Base-by-base conservation (phyloP, 805 yeast species). In the Yamadazyma sp. region DNA sequence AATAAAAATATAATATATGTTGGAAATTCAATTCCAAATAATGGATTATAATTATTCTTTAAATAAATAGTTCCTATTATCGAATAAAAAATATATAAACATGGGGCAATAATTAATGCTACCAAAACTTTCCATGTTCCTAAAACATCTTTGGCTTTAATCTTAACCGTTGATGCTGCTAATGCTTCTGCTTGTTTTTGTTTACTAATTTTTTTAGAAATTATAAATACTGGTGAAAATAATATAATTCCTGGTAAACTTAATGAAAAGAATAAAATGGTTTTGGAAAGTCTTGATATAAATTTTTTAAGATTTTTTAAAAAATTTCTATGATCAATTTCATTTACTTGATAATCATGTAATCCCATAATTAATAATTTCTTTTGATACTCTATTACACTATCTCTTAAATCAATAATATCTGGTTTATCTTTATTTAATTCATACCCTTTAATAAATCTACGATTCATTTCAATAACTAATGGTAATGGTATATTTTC, bases 121-220 rank as follows among this genome's bases (percentile, higher is more conserved):
- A 66, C 71, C 20, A 66, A 43, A 12, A 64, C 64, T 42, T 66
- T 66, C 72, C 72, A 66, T 1, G 70, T 60, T 5, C 66, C 61
- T 30, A 66, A 47, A 16, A 66, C 72, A 47, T 66, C 72, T 12
- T 52, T 56, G 25, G 70, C 73, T 33, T 60, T 56, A 40, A 66
- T 55, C 35, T 66, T 66, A 7, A 66, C 73, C 15, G 55, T 55
- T 1, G 69, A 62, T 1, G 53, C 56, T 3, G 60, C 65, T 33
- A 66, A 50, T 12, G 71, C 72, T 38, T 62, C 60, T 14, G 48
- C 49, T 20, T 69, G 69, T 44, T 65, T 66, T 26, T 45, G 34
- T 15, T 40, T 47, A 4, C 70, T 62, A 20, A 65, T 65, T 21
- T 52, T 46, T 26, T 44, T 47, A 3, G 67, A 56, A 10, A 55